Conservation (phyloP, 2,329 filamentous ascomycete species). For the Fusarium sp. region DNA sequence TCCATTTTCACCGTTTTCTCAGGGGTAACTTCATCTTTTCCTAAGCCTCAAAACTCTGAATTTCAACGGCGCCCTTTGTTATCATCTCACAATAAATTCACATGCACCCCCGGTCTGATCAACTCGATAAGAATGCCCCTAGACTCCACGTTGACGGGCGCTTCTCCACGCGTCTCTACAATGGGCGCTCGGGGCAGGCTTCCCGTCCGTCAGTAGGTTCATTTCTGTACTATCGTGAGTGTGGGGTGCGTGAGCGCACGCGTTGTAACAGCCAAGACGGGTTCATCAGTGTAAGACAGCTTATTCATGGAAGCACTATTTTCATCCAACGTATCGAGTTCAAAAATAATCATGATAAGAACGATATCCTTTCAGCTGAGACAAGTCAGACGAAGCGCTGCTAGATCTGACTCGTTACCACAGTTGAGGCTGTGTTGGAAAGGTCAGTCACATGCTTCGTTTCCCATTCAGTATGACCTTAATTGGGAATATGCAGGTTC, state of each 20-base stretch:
- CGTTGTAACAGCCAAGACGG: conserved; percentile 1
- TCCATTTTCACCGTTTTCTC: conserved; percentile 16
- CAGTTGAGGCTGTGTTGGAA: conserved; percentile 23
- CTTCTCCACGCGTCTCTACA: conserved; percentile 33
- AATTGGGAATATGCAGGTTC: conserved; percentile 32
- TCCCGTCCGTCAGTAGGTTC: conserved; percentile 23
- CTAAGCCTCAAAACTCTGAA: conserved; percentile 24
- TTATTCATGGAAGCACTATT: not conserved
- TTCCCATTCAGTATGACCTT: conserved; percentile 28
- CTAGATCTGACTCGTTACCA: conserved; percentile 21
- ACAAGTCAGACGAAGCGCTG: conserved; percentile 25
- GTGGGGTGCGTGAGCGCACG: conserved; percentile 17
- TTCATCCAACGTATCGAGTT: not conserved
- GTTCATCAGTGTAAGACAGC: conserved; percentile 7
- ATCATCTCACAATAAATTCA: conserved; percentile 9
- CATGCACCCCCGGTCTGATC: conserved; percentile 7
- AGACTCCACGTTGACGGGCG: conserved; percentile 35
- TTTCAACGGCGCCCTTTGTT: conserved; percentile 5
- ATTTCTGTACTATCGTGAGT: conserved; percentile 31
- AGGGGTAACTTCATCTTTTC: conserved; percentile 25
- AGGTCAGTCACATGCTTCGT: conserved; percentile 35
- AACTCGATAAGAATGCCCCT: conserved; percentile 31
- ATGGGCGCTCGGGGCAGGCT: conserved; percentile 33
- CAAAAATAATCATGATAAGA: conserved; percentile 2
- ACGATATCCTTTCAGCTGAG: conserved; percentile 9